Evolutionary conservation across 768 basidiomycete species (phyloP).

Genomic region (Tricholoma bakamatsutake): DNA sequence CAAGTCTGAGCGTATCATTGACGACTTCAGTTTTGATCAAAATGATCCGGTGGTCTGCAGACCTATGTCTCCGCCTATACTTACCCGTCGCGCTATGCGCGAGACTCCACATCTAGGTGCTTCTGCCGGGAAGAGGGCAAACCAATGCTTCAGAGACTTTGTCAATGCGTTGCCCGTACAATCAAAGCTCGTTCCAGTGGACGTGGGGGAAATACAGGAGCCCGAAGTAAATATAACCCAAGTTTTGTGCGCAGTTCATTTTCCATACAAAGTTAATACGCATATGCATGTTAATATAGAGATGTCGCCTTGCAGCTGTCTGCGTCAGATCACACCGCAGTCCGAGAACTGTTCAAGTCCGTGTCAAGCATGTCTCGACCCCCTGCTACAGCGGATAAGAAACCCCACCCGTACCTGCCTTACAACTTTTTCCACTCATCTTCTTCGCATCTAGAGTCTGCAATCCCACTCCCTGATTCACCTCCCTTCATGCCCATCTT

Average conservation of each 20-base stretch:
- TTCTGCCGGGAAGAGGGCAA: not conserved
- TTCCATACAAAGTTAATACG: not conserved
- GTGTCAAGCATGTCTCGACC: conserved; percentile 7
- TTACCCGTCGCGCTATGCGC: conserved; percentile 40
- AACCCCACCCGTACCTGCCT: conserved; percentile 12
- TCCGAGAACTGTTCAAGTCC: conserved; percentile 15
- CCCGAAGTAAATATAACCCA: conserved; percentile 26
- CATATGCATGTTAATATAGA: conserved; percentile 4
- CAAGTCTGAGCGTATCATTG: conserved; percentile 32
- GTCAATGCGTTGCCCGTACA: conserved; percentile 17
- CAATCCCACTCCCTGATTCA: conserved; percentile 19
- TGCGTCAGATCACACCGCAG: conserved; percentile 15
- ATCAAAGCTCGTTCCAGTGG: conserved; percentile 20
- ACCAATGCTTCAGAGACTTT: conserved; percentile 5
- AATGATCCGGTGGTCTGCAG: conserved; percentile 23
- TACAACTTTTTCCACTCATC: conserved; percentile 8
- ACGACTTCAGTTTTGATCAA: conserved; percentile 19
- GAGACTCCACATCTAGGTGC: conserved; percentile 41
- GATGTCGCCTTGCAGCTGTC: conserved; percentile 14
- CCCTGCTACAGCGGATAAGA: conserved; percentile 4
- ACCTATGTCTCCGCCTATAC: conserved; percentile 30
- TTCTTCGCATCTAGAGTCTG: conserved; percentile 18
- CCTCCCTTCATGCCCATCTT: conserved; percentile 26
- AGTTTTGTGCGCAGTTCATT: conserved; percentile 31
- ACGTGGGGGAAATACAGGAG: conserved; percentile 26